Evolutionary conservation across 225 moss, liverwort and hornwort species (phyloP).

Genomic region (Polytrichum formosum): DNA sequence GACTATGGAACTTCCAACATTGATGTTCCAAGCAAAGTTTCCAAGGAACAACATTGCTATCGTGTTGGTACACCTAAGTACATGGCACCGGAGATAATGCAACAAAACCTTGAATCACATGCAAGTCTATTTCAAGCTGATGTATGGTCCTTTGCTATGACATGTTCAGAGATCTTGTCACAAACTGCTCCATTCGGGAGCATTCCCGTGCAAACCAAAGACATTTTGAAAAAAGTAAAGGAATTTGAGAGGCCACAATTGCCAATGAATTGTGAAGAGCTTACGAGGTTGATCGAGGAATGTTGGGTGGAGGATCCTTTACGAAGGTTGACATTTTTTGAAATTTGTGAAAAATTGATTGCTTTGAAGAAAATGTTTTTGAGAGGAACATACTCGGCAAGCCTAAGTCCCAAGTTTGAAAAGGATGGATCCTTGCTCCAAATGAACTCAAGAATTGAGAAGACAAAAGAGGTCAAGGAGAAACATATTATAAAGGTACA

Average conservation of each 20-base stretch:
- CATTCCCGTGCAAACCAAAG: too few species aligned
- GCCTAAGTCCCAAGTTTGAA: not conserved
- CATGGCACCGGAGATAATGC: conserved; percentile 1
- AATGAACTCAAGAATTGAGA: not conserved
- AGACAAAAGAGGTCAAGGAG: not conserved
- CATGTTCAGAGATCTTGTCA: not conserved
- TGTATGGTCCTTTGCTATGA: not conserved
- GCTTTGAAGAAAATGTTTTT: not conserved
- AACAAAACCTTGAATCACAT: not conserved
- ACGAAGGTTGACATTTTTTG: too few species aligned
- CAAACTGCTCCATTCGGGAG: too few species aligned
- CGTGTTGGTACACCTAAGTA: not conserved
- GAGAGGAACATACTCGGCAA: not conserved
- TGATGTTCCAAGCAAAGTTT: not conserved
- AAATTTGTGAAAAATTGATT: too few species aligned
- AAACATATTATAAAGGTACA: not conserved
- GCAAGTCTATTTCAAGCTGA: not conserved
- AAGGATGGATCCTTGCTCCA: not conserved
- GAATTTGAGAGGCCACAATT: too few species aligned
- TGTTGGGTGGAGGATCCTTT: too few species aligned
- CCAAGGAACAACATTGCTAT: not conserved
- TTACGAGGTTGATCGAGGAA: too few species aligned
- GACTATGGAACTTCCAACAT: not conserved
- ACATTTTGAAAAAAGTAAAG: too few species aligned
- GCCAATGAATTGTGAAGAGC: too few species aligned